These are phyloP conservation scores for Agrocybe praecox DNA, from an alignment of 768 basidiomycete genomes.

Conservation along the genomic window DNA sequence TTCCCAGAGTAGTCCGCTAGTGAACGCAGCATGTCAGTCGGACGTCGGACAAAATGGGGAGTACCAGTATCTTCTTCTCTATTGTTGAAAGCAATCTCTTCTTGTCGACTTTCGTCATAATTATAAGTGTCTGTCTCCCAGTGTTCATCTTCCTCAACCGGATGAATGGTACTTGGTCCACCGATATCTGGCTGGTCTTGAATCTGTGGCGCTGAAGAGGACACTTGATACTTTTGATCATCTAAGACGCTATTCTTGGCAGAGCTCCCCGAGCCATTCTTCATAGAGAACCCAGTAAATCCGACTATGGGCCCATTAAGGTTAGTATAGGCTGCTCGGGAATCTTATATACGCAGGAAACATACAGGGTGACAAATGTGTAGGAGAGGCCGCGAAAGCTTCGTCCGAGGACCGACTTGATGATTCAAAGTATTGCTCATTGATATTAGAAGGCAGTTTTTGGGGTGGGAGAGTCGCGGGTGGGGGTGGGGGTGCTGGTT, in stretches of 20 bases:
- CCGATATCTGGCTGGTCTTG: constrained; percentile 10
- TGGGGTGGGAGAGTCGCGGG: constrained; percentile 15
- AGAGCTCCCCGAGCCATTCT: constrained; percentile 11
- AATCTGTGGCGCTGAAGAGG: background rate
- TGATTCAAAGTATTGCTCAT: constrained; percentile 8
- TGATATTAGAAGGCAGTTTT: background rate
- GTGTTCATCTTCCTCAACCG: constrained; percentile 14
- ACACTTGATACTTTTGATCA: background rate
- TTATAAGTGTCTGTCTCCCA: constrained; percentile 16
- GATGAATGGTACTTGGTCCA: constrained; percentile 4
- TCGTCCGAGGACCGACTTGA: background rate
- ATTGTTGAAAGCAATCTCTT: constrained; percentile 3
- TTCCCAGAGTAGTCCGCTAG: constrained; percentile 33
- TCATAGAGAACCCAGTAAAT: constrained; percentile 15
- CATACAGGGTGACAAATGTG: constrained; percentile 16
- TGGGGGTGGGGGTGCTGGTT: constrained; percentile 15
- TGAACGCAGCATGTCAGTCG: constrained; percentile 37
- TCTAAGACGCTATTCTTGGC: constrained; percentile 16
- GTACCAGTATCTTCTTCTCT: constrained; percentile 8
- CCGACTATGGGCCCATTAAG: constrained; percentile 3
- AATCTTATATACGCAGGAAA: too few species aligned
- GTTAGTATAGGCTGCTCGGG: background rate
- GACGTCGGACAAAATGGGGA: constrained; percentile 28
- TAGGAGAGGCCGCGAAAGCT: constrained; percentile 8
- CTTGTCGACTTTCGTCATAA: constrained; percentile 2